phyloP scores from a whole-genome alignment of 495 filamentous ascomycete genomes.

The Aspergillus leporis region DNA sequence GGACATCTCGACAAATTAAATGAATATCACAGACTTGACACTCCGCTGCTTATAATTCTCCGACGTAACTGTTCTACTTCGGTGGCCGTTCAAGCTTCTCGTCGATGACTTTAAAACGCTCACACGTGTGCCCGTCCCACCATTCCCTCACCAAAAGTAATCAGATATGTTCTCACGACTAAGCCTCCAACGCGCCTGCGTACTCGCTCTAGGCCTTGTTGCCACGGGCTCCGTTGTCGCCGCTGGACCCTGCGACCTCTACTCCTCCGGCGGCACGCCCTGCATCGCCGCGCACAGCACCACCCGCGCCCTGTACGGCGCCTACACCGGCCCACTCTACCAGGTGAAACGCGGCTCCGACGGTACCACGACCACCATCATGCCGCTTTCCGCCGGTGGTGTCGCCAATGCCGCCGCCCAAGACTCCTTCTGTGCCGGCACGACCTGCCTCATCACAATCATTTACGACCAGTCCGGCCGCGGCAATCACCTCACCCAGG shows the following conservation, averaged over 20 bases:
- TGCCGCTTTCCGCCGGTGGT: conserved; percentile 51
- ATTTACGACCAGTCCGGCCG: conserved; percentile 62
- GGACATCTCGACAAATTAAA: not conserved
- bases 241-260: conserved; percentile 58
- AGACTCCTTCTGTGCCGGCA: conserved; percentile 56
- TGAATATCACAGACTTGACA: not conserved
- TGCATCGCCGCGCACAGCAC: conserved; percentile 61
- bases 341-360: conserved; percentile 57
- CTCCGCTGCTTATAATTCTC: not conserved
- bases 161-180: conserved; percentile 38
- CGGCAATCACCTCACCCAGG: conserved; percentile 59
- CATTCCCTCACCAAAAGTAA: conserved; percentile 9
- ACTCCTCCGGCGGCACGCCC: conserved; percentile 50
- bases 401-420: conserved; percentile 58
- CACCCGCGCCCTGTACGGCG: conserved; percentile 57
- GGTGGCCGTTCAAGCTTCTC: not conserved
- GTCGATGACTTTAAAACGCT: not conserved
- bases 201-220: conserved; percentile 40
- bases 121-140: too few relatives aligned
- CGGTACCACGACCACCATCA: conserved; percentile 42
- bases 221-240: conserved; percentile 41
- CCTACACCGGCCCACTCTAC: conserved; percentile 53
- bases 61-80: not conserved
- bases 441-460: conserved; percentile 58
- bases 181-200: conserved; percentile 32